These are phyloP conservation scores for Blastocystis sp. DNA, from an alignment of 352 stramenopile genomes.

Conservation along the genomic window DNA sequence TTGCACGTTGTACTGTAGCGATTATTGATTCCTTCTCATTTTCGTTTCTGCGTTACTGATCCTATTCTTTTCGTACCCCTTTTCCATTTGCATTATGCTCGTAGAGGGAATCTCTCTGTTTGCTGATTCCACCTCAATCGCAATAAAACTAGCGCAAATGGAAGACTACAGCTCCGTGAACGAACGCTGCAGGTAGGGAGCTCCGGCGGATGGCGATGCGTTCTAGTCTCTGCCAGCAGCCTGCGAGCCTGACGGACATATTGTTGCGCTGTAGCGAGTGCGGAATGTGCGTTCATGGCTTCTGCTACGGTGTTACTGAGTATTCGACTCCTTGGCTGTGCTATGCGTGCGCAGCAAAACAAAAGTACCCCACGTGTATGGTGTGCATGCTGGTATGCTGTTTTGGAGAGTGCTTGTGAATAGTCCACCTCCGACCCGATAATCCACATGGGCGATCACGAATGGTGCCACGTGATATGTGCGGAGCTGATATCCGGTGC, in stretches of 20 bases:
- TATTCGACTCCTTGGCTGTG: slow-evolving; percentile 14
- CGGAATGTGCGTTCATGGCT: slow-evolving; percentile 36
- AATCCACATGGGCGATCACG: not conserved
- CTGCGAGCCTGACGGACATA: not conserved
- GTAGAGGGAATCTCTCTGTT: too few species aligned
- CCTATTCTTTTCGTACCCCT: too few species aligned
- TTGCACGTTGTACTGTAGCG: too few species aligned
- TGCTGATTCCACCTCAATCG: too few species aligned
- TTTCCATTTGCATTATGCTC: too few species aligned
- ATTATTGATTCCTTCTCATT: too few species aligned
- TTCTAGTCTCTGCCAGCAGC: slow-evolving; percentile 17
- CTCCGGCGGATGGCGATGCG: not conserved
- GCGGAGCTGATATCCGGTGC: slow-evolving; percentile 9
- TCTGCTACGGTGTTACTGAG: slow-evolving; percentile 47
- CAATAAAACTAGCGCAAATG: too few species aligned
- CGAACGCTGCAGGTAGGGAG: not conserved
- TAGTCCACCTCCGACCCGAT: slow-evolving; percentile 30
- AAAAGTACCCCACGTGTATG: slow-evolving; percentile 15
- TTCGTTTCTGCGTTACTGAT: too few species aligned
- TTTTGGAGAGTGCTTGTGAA: not conserved
- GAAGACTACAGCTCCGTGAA: too few species aligned
- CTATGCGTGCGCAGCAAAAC: slow-evolving; percentile 10
- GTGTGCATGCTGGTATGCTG: slow-evolving; percentile 21
- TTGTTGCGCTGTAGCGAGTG: slow-evolving; percentile 30
- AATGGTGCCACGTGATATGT: slow-evolving; percentile 61